These are phyloP conservation scores for Selenicereus undatus DNA, from an alignment of 148 eudicot genomes.

Conservation along the genomic window DNA sequence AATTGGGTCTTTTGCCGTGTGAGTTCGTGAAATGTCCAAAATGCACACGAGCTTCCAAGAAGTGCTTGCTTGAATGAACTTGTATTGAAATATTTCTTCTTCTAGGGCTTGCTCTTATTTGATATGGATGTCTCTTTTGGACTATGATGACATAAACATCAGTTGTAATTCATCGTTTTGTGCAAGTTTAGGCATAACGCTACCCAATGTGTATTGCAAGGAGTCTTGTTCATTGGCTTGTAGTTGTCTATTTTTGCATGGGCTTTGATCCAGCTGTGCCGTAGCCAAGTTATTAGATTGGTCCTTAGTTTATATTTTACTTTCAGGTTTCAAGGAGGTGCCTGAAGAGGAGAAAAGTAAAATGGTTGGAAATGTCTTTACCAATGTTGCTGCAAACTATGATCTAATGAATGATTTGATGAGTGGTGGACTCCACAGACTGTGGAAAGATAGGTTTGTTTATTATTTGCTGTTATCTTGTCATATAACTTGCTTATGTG, in stretches of 20 bases:
- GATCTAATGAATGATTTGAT: slow-evolving; percentile 96
- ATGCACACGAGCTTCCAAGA: not conserved
- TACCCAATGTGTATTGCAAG: not conserved
- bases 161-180: not conserved
- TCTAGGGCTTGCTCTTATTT: not conserved
- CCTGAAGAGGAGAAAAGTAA: slow-evolving; percentile 82
- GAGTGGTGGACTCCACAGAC: slow-evolving; percentile 85
- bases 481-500: slow-evolving; percentile 7
- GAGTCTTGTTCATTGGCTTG: not conserved
- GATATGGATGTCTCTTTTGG: not conserved
- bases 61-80: not conserved
- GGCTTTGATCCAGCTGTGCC: not conserved
- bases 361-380: slow-evolving; percentile 90
- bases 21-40: not conserved
- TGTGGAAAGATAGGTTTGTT: slow-evolving; percentile 91
- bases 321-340: slow-evolving; percentile 85
- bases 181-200: not conserved
- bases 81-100: not conserved
- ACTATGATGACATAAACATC: not conserved
- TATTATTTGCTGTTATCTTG: slow-evolving; percentile 8
- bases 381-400: slow-evolving; percentile 78
- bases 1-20: not conserved
- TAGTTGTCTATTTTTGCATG: not conserved
- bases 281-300: not conserved
- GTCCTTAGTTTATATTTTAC: not conserved